Evolutionary conservation across 768 basidiomycete species (phyloP).

Genomic region (Strobilomyces confusus): DNA sequence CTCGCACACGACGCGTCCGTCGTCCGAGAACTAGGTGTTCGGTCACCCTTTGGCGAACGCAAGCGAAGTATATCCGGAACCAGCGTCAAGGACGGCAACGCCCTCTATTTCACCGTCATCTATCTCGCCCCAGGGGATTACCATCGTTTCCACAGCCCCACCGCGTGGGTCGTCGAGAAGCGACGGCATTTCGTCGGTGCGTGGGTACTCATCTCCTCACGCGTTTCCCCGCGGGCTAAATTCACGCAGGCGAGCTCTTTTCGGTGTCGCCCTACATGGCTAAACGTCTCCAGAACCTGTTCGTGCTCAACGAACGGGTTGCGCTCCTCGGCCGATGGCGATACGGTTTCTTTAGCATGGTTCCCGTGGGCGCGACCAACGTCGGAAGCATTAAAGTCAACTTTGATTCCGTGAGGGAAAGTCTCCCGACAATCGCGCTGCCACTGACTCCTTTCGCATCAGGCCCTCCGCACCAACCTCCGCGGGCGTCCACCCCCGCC

Average conservation of each 20-base stretch:
- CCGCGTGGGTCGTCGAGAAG: constrained; percentile 96
- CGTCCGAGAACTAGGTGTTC: constrained; percentile 66
- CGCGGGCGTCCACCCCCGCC: constrained; percentile 67
- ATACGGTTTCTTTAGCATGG: constrained; percentile 95
- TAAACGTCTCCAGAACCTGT: constrained; percentile 84
- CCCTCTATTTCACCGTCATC: constrained; percentile 89
- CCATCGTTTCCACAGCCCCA: constrained; percentile 94
- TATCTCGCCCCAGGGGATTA: constrained; percentile 99
- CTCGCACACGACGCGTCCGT: constrained; percentile 68
- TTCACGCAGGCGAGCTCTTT: constrained; percentile 75
- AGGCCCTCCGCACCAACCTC: constrained; percentile 89
- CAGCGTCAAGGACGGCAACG: constrained; percentile 67
- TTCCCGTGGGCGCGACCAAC: constrained; percentile 97
- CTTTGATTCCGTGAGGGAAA: constrained; percentile 72
- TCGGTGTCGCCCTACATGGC: constrained; percentile 96
- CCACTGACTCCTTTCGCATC: neutral
- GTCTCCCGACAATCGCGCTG: neutral
- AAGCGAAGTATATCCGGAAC: constrained; percentile 40
- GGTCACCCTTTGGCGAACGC: constrained; percentile 32
- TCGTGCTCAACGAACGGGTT: constrained; percentile 97
- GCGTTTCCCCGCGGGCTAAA: neutral
- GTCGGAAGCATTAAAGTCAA: constrained; percentile 95
- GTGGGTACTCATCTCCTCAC: too few species aligned
- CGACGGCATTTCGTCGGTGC: constrained; percentile 88
- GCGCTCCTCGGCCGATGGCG: constrained; percentile 93